Percentiles rank a stretch among this genome's conserved stretches.
Evolutionary conservation across 2,329 filamentous ascomycete species (phyloP).

Genomic region (Cladosporium sp.): DNA sequence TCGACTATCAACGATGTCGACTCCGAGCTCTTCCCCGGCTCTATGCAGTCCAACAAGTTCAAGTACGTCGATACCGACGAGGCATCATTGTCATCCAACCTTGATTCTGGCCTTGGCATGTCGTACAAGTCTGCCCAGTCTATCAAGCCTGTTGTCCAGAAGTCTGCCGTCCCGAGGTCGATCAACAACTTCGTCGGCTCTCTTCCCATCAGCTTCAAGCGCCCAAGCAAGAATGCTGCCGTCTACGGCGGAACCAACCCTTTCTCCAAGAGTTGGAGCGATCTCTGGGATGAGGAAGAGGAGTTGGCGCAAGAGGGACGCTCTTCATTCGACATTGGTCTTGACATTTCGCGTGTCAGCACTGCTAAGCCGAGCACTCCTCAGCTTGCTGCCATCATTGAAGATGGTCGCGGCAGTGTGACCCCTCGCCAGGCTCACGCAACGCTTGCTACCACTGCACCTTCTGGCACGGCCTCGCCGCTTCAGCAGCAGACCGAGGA

Average conservation of each 20-base stretch:
- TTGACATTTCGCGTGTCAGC: constrained; percentile 34
- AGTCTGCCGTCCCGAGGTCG: constrained; percentile 42
- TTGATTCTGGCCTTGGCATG: constrained; percentile 74
- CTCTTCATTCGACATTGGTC: constrained; percentile 38
- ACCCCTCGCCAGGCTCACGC: constrained; percentile 49
- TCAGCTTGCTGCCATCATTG: constrained; percentile 37
- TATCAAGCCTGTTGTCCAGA: constrained; percentile 16
- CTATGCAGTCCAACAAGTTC: constrained; percentile 57
- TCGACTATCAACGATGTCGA: constrained; percentile 77
- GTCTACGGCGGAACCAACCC: constrained; percentile 32
- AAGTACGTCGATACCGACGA: constrained; percentile 76
- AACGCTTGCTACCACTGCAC: constrained; percentile 49
- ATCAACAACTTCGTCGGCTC: constrained; percentile 65
- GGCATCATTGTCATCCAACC: constrained; percentile 75
- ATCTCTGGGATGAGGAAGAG: constrained; percentile 95
- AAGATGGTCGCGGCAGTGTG: constrained; percentile 44
- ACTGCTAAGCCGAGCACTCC: constrained; percentile 56
- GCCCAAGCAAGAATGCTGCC: constrained; percentile 57
- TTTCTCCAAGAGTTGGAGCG: constrained; percentile 98
- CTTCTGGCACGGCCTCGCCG: constrained; percentile 30
- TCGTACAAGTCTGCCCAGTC: constrained; percentile 70
- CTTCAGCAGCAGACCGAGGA: constrained; percentile 29
- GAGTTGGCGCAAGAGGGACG: constrained; percentile 59
- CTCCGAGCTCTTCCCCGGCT: constrained; percentile 81
- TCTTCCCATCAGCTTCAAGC: constrained; percentile 57